phyloP scores from a whole-genome alignment of 441 rosid species.

The Geranium incanum region DNA sequence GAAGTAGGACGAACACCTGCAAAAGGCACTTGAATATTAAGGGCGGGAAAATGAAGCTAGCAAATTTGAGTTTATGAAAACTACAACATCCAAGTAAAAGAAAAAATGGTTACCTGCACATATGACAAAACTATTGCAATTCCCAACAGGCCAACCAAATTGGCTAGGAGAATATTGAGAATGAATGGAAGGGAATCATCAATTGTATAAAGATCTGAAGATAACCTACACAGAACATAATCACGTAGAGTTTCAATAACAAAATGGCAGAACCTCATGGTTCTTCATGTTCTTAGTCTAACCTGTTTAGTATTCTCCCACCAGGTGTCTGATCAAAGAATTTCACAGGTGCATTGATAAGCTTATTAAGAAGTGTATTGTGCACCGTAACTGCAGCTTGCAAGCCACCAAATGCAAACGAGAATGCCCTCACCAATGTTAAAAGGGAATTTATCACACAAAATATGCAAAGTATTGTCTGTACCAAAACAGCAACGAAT shows the following conservation, averaged over 20 bases:
- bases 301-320: constrained; percentile 98
- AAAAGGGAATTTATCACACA: constrained; percentile 59
- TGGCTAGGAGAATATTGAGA: constrained; percentile 89
- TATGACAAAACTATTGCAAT: constrained; percentile 71
- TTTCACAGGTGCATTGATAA: constrained; percentile 69
- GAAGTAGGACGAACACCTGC: constrained; percentile 74
- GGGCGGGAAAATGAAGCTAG: constrained; percentile 14
- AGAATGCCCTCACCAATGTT: constrained; percentile 87
- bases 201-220: constrained; percentile 94
- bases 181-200: constrained; percentile 98
- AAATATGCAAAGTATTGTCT: constrained; percentile 76
- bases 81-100: constrained; percentile 15
- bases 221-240: constrained; percentile 47
- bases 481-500: constrained; percentile 28
- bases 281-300: constrained; percentile 22
- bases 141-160: constrained; percentile 88
- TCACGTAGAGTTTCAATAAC: neutral
- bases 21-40: constrained; percentile 19
- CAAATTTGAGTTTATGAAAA: constrained; percentile 9
- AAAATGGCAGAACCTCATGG: constrained; percentile 17
- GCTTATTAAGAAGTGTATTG: constrained; percentile 52
- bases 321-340: constrained; percentile 95
- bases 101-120: constrained; percentile 59
- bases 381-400: constrained; percentile 78
- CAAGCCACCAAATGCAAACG: constrained; percentile 92